These are phyloP conservation scores for Pseudogymnoascus sp. DNA, from an alignment of 2,329 filamentous ascomycete species.

Conservation along the genomic window DNA sequence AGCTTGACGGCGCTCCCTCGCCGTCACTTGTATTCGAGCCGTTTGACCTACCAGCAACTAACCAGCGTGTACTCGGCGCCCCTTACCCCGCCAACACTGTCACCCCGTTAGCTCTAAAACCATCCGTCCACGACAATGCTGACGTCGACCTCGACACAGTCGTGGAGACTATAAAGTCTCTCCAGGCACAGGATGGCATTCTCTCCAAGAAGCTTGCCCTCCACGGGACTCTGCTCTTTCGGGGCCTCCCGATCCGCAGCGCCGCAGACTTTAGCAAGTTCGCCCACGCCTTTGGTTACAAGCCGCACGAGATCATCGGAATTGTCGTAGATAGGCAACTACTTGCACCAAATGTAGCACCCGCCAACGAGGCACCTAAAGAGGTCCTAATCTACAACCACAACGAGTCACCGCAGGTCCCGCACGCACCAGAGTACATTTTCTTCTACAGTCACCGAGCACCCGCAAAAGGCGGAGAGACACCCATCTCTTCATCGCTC, in stretches of 20 bases:
- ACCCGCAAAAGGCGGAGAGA: constrained; percentile 32
- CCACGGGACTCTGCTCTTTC: constrained; percentile 40
- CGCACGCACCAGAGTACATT: constrained; percentile 43
- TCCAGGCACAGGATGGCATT: constrained; percentile 28
- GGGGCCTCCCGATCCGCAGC: constrained; percentile 36
- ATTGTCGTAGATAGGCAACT: constrained; percentile 39
- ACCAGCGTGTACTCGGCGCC: constrained; percentile 33
- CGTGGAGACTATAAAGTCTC: constrained; percentile 30
- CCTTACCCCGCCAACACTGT: constrained; percentile 32
- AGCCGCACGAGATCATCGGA: constrained; percentile 42
- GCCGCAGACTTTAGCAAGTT: constrained; percentile 41
- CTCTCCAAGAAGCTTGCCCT: constrained; percentile 35
- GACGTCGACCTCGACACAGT: constrained; percentile 27
- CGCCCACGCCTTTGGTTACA: constrained; percentile 40
- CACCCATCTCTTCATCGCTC: constrained; percentile 39
- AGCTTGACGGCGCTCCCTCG: constrained; percentile 17
- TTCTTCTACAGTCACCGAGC: constrained; percentile 39
- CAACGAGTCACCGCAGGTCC: constrained; percentile 43
- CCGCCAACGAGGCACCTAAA: constrained; percentile 41
- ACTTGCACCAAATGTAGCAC: constrained; percentile 36
- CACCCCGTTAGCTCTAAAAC: constrained; percentile 33
- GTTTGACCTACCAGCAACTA: constrained; percentile 33
- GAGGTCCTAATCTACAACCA: constrained; percentile 42
- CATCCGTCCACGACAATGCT: constrained; percentile 20
- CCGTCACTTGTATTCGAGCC: constrained; percentile 27